These are phyloP conservation scores for Epichloe scottii DNA, from an alignment of 2,329 filamentous ascomycete genomes.

Conservation along the genomic window DNA sequence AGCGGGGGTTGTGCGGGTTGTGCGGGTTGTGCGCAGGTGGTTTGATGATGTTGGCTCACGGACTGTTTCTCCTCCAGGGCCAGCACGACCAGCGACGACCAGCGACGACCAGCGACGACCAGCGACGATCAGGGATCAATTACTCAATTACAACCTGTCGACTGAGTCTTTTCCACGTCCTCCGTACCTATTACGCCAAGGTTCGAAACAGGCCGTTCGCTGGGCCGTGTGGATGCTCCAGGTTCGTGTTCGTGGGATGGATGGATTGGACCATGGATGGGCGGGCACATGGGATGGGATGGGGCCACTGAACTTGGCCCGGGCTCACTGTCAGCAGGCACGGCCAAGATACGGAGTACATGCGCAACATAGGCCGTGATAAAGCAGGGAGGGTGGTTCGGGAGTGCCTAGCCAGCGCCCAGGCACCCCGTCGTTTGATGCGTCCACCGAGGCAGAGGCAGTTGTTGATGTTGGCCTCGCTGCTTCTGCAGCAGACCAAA, in stretches of 20 bases:
- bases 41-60: not conserved
- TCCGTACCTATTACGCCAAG: not conserved
- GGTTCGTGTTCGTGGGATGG: no score
- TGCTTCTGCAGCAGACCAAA: no score
- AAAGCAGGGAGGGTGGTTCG: no score
- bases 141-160: not conserved
- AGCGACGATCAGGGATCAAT: not conserved
- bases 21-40: not conserved
- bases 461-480: no score
- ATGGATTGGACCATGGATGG: not conserved
- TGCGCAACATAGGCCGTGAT: no score
- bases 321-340: no score
- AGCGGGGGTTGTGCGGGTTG: not conserved
- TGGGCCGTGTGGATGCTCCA: not conserved
- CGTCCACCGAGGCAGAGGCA: no score
- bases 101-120: no score
- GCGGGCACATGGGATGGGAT: not conserved
- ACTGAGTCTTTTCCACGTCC: not conserved
- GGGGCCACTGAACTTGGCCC: no score
- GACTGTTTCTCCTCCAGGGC: not conserved
- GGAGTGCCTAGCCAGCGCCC: no score
- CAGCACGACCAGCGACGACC: not conserved
- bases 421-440: no score
- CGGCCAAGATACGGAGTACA: no score
- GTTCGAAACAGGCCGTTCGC: not conserved